Percentiles rank a stretch among this genome's conserved stretches.
These are phyloP conservation scores for Drechslerella stenobrocha DNA, from an alignment of 2,329 filamentous ascomycete species.

Conservation along the genomic window DNA sequence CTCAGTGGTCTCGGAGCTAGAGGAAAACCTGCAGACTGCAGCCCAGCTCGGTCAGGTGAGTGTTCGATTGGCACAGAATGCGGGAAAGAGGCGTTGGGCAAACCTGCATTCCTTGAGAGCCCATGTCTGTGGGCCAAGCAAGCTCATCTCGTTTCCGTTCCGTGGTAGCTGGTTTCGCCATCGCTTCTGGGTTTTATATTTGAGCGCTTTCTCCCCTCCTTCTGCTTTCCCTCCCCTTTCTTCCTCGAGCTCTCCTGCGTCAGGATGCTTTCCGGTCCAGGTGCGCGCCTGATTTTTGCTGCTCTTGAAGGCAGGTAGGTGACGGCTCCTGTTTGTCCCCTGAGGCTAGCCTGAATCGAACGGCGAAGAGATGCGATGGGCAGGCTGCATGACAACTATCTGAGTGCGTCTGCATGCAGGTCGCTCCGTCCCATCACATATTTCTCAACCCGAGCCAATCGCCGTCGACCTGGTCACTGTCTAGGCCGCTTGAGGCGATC, in stretches of 20 bases:
- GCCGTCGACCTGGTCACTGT: constrained; percentile 2
- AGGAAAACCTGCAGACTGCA: constrained; percentile 46
- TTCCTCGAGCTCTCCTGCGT: constrained; percentile 16
- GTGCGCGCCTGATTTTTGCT: constrained; percentile 31
- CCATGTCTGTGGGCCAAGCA: constrained; percentile 7
- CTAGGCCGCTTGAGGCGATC: constrained; percentile 14
- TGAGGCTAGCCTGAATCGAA: constrained; percentile 14
- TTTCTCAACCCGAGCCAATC: constrained; percentile 12
- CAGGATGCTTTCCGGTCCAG: constrained; percentile 3
- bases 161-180: background rate
- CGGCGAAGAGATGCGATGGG: constrained; percentile 3
- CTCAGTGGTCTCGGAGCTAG: constrained; percentile 35
- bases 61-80: background rate
- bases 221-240: constrained; percentile 3
- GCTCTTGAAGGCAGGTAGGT: constrained; percentile 4
- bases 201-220: background rate
- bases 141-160: constrained; percentile 12
- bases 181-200: background rate
- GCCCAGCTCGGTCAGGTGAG: constrained; percentile 46
- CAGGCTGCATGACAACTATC: constrained; percentile 25
- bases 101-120: constrained; percentile 30
- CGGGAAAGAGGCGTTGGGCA: constrained; percentile 1
- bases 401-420: constrained; percentile 46
- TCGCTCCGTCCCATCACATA: constrained; percentile 48
- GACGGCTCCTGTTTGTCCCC: constrained; percentile 23